phyloP scores from a whole-genome alignment of 129 eudicot species.

The Erigeron canadensis region DNA sequence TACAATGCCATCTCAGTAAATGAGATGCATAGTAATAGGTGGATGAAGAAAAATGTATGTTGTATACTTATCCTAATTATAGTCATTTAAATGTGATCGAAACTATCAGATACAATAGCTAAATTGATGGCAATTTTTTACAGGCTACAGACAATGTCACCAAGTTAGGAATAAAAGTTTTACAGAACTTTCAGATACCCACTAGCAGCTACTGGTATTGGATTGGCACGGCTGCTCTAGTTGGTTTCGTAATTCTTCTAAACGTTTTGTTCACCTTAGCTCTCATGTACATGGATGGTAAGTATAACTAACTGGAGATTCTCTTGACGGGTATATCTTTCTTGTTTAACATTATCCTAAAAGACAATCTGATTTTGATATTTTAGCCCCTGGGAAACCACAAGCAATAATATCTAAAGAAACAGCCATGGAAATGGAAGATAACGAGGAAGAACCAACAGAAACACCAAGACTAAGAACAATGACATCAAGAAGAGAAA shows the following conservation, averaged over 20 bases:
- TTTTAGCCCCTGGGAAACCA: conserved; percentile 73
- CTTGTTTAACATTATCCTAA: background rate
- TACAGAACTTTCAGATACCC: conserved; percentile 59
- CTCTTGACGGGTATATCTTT: background rate
- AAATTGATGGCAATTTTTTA: background rate
- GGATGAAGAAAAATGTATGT: conserved; percentile 76
- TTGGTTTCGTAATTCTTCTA: conserved; percentile 72
- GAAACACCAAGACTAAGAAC: conserved; percentile 56
- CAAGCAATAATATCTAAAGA: conserved; percentile 94
- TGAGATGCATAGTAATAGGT: conserved; percentile 80
- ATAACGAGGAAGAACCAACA: conserved; percentile 46
- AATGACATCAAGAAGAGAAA: conserved; percentile 45
- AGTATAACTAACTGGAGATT: conserved; percentile 26
- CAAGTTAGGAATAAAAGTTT: conserved; percentile 54
- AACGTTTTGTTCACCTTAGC: conserved; percentile 75
- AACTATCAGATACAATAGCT: background rate
- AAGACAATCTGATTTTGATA: background rate
- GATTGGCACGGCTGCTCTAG: conserved; percentile 83
- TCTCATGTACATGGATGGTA: conserved; percentile 82
- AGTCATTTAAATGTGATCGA: background rate
- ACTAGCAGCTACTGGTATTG: conserved; percentile 71
- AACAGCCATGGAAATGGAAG: conserved; percentile 70
- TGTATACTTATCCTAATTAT: background rate
- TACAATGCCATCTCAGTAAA: conserved; percentile 79
- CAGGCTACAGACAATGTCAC: conserved; percentile 68